Evolutionary conservation across 352 stramenopile genomes (phyloP).

Genomic region (Phytophthora crassamura): DNA sequence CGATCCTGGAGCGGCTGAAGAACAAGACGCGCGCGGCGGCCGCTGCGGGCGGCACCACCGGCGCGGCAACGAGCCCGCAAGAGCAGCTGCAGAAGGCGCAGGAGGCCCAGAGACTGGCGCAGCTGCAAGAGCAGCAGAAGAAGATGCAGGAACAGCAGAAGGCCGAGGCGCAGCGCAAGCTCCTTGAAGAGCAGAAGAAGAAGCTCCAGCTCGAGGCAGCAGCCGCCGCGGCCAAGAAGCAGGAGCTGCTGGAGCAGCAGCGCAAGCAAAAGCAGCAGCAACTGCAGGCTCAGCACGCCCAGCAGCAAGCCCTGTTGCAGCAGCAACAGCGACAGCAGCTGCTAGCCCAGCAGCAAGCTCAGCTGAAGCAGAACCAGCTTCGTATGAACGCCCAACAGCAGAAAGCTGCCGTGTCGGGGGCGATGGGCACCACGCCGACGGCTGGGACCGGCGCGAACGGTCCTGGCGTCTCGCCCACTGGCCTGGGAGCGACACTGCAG

Average conservation of each 20-base stretch:
- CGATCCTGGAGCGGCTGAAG: slow-evolving; percentile 78
- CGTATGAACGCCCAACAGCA: slow-evolving; percentile 41
- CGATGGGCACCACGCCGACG: slow-evolving; percentile 4
- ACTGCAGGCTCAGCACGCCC: slow-evolving; percentile 58
- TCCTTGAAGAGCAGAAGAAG: slow-evolving; percentile 75
- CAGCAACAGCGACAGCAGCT: slow-evolving; percentile 51
- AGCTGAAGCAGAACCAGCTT: slow-evolving; percentile 58
- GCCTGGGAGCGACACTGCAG: slow-evolving; percentile 42
- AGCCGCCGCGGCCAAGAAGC: slow-evolving; percentile 64
- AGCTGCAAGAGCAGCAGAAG: slow-evolving; percentile 75
- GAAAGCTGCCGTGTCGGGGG: slow-evolving; percentile 11
- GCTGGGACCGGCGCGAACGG: slow-evolving; percentile 5
- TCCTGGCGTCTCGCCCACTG: slow-evolving; percentile 28
- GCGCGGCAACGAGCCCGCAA: slow-evolving; percentile 42
- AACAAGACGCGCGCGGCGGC: slow-evolving; percentile 63
- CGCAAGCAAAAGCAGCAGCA: slow-evolving; percentile 70
- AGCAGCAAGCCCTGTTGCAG: slow-evolving; percentile 59
- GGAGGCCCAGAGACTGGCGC: slow-evolving; percentile 57
- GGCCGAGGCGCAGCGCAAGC: slow-evolving; percentile 65
- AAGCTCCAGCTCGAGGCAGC: slow-evolving; percentile 72
- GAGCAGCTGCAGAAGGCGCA: slow-evolving; percentile 75
- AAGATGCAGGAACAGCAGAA: slow-evolving; percentile 75
- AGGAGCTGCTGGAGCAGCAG: slow-evolving; percentile 62
- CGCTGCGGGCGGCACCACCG: slow-evolving; percentile 14
- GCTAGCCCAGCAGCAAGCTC: slow-evolving; percentile 44